phyloP scores from a whole-genome alignment of 345 rosid species.

The Angophora floribunda region DNA sequence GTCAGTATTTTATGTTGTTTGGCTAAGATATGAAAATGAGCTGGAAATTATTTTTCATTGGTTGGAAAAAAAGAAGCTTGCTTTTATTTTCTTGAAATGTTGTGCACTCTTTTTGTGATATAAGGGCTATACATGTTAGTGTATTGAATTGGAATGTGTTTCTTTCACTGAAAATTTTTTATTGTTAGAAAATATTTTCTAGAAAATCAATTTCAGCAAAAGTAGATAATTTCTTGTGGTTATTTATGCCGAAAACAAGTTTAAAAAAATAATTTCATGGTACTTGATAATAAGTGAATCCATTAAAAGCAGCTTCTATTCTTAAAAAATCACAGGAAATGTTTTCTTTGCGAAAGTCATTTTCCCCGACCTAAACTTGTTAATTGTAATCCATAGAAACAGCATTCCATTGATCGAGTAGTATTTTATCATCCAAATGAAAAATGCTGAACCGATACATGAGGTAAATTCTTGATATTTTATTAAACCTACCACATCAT shows the following conservation, averaged over 20 bases:
- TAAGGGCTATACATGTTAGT: neutral
- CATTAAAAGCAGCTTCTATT: neutral
- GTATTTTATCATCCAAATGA: neutral
- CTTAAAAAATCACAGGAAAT: neutral
- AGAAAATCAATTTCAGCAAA: neutral
- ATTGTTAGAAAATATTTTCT: neutral
- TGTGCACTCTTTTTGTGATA: neutral
- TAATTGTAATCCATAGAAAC: neutral
- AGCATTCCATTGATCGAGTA: accelerated
- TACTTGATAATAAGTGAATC: neutral
- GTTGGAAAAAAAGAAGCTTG: no score
- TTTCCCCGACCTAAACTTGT: neutral
- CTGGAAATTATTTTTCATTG: no score
- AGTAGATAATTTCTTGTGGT: neutral
- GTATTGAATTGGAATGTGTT: neutral
- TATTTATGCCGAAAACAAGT: neutral
- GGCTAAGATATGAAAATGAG: no score
- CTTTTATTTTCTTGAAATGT: neutral
- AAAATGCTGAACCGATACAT: neutral
- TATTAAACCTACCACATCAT: neutral
- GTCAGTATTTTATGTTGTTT: no score
- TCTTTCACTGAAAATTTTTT: neutral
- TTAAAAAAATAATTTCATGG: neutral
- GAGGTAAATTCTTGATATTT: neutral
- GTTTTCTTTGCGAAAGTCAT: neutral